Evolutionary conservation across 768 basidiomycete genomes (phyloP).

Genomic region (Wakefieldia striispora): DNA sequence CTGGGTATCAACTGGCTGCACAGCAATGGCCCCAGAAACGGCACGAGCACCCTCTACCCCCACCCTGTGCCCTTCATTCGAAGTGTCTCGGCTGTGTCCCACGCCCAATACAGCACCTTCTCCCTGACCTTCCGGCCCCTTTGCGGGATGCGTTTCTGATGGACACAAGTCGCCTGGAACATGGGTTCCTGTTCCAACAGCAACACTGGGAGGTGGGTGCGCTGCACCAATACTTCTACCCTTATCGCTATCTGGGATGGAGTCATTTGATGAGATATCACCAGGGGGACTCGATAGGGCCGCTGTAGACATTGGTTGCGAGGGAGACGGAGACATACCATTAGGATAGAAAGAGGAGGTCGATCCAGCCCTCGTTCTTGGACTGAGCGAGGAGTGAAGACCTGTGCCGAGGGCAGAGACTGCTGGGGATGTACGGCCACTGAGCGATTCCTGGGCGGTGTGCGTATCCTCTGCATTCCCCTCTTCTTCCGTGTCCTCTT

Average conservation of each 20-base stretch:
- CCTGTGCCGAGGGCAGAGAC: conserved; percentile 21
- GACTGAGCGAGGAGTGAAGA: conserved; percentile 8
- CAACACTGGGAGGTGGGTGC: conserved; percentile 4
- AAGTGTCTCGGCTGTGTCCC: conserved; percentile 21
- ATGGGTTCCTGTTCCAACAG: neutral
- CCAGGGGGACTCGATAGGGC: neutral
- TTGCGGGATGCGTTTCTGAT: conserved; percentile 3
- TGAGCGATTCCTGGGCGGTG: conserved; percentile 21
- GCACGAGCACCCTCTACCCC: conserved; percentile 16
- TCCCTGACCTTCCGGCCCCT: conserved; percentile 1
- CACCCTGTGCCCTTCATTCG: conserved; percentile 16
- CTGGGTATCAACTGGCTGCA: conserved; percentile 18
- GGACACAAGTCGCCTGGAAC: neutral
- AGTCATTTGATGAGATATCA: neutral
- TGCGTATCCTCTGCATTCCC: conserved; percentile 25
- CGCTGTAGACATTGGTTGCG: conserved; percentile 12
- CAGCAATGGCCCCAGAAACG: conserved; percentile 23
- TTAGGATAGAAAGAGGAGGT: conserved; percentile 5
- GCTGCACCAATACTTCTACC: neutral
- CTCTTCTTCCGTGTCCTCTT: conserved; percentile 30
- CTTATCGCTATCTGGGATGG: conserved; percentile 7
- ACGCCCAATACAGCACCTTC: conserved; percentile 16
- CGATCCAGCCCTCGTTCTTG: conserved; percentile 1
- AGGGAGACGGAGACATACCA: neutral
- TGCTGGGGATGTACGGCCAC: conserved; percentile 26